These are phyloP conservation scores for Strobilomyces echinocephalus DNA, from an alignment of 768 basidiomycete species.

Conservation along the genomic window DNA sequence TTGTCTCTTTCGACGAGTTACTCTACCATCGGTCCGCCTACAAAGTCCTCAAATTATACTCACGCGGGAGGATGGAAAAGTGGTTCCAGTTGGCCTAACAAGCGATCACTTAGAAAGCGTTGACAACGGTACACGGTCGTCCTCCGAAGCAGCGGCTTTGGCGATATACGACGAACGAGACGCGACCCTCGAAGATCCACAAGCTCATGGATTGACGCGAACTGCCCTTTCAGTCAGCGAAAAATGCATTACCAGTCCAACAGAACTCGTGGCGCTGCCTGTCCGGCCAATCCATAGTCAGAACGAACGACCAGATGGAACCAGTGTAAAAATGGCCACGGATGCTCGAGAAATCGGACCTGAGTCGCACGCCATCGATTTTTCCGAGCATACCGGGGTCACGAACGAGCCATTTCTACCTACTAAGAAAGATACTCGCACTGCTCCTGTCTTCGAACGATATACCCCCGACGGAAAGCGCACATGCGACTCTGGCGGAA, in stretches of 20 bases:
- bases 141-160: neutral
- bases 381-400: neutral
- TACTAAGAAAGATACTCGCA: neutral
- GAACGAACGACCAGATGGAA: neutral
- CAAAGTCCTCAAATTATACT: constrained; percentile 16
- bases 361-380: neutral
- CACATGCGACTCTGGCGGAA: neutral
- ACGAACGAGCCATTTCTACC: no score
- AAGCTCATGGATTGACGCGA: neutral
- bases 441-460: neutral
- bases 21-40: neutral
- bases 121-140: neutral
- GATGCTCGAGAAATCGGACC: neutral
- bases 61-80: constrained; percentile 11
- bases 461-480: neutral
- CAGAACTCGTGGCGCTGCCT: neutral
- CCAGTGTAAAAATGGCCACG: neutral
- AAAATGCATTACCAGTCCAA: neutral
- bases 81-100: constrained; percentile 3
- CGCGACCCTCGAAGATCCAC: neutral
- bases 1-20: neutral
- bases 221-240: neutral
- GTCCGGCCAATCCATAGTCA: neutral
- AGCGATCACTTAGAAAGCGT: neutral
- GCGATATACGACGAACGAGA: neutral